Evolutionary conservation across 768 basidiomycete species (phyloP).

Genomic region (Amanita pallidorosea): DNA sequence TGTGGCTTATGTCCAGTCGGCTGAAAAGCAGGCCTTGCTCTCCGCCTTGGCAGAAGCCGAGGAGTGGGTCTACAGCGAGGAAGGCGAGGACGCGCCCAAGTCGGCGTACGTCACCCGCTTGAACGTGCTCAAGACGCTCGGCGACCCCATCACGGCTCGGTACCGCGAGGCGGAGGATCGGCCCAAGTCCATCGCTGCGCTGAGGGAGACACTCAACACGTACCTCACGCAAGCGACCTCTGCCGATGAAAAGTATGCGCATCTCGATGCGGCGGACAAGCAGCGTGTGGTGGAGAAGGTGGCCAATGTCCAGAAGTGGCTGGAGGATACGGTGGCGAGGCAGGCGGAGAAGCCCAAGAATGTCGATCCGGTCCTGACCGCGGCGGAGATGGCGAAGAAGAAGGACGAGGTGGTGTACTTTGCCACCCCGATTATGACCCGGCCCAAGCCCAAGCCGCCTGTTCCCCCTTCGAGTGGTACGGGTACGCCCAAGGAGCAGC

Average conservation of each 20-base stretch:
- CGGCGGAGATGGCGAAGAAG: constrained; percentile 81
- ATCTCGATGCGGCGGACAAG: constrained; percentile 86
- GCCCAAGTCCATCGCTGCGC: constrained; percentile 53
- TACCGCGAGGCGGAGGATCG: constrained; percentile 80
- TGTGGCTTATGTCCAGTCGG: constrained; percentile 56
- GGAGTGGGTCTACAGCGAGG: constrained; percentile 96
- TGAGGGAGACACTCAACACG: constrained; percentile 82
- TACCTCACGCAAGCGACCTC: constrained; percentile 81
- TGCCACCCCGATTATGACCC: constrained; percentile 81
- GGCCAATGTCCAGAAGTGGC: constrained; percentile 88
- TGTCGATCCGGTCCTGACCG: constrained; percentile 73
- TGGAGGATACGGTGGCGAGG: constrained; percentile 81
- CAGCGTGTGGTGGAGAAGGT: constrained; percentile 81
- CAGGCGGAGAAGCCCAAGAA: constrained; percentile 89
- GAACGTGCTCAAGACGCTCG: constrained; percentile 73
- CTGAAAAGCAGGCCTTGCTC: constrained; percentile 74
- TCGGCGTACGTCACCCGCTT: constrained; percentile 85
- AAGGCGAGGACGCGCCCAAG: constrained; percentile 93
- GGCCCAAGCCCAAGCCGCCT: constrained; percentile 82
- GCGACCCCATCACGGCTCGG: constrained; percentile 79
- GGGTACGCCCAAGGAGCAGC: constrained; percentile 37
- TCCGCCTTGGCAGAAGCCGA: constrained; percentile 67
- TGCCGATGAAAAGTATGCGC: constrained; percentile 74
- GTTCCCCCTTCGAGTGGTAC: constrained; percentile 56
- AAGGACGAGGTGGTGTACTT: constrained; percentile 88